Conservation (phyloP, 1,284 basidiomycete genomes). For the Leccinum solheimii region DNA sequence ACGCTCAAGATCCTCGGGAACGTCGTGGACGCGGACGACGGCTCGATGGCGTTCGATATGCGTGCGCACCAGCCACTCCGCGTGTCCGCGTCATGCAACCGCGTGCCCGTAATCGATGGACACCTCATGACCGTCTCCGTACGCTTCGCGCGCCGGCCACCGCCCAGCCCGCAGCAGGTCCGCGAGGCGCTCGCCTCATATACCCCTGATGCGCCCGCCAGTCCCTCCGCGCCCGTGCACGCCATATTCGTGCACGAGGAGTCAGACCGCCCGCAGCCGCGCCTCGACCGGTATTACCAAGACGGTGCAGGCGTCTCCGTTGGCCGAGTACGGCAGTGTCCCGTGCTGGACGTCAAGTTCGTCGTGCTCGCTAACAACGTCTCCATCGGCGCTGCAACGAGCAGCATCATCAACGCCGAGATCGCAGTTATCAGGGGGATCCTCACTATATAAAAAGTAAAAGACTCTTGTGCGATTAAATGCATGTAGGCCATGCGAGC, state of each 20-base stretch:
- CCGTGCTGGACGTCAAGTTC: slow-evolving; percentile 95
- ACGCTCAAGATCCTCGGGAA: slow-evolving; percentile 95
- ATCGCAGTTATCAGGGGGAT: slow-evolving; percentile 85
- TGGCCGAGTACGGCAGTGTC: slow-evolving; percentile 88
- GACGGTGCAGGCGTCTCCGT: slow-evolving; percentile 92
- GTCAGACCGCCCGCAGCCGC: slow-evolving; percentile 90
- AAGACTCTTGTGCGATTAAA: slow-evolving; percentile 12
- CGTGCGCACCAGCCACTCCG: slow-evolving; percentile 78
- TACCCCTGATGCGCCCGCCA: slow-evolving; percentile 78
- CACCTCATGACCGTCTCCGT: slow-evolving; percentile 90
- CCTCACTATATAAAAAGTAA: slow-evolving; percentile 24
- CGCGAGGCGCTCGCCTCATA: slow-evolving; percentile 78
- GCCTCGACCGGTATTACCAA: slow-evolving; percentile 90
- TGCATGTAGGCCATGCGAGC: not conserved
- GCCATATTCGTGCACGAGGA: slow-evolving; percentile 94
- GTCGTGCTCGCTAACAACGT: slow-evolving; percentile 96
- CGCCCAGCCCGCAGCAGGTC: slow-evolving; percentile 87
- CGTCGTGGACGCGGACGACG: slow-evolving; percentile 55
- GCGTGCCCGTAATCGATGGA: slow-evolving; percentile 92
- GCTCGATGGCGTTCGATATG: slow-evolving; percentile 76
- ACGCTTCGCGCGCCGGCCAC: slow-evolving; percentile 77
- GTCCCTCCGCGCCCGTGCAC: slow-evolving; percentile 84
- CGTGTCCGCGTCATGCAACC: slow-evolving; percentile 89
- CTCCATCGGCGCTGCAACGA: slow-evolving; percentile 94
- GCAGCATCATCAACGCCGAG: slow-evolving; percentile 97